These are phyloP conservation scores for Mycena albidolilacea DNA, from an alignment of 768 basidiomycete species.

Conservation along the genomic window DNA sequence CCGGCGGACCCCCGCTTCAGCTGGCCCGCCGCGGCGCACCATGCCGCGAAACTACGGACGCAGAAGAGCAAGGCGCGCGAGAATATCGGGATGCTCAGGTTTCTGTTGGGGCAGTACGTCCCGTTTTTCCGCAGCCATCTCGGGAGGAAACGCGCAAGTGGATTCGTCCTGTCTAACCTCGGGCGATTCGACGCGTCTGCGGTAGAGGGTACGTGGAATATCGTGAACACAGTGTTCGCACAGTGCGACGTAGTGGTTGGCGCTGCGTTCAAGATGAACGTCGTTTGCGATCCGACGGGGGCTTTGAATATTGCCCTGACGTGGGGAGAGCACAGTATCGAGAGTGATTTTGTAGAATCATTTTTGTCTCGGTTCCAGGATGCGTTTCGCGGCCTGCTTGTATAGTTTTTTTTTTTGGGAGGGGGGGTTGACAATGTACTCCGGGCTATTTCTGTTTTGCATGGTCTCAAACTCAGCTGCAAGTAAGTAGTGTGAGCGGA, in stretches of 20 bases:
- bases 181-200: conserved; percentile 44
- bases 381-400: conserved; percentile 7
- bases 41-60: conserved; percentile 45
- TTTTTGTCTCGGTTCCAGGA: conserved; percentile 43
- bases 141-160: conserved; percentile 50
- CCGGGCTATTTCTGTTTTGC: no score
- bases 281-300: conserved; percentile 45
- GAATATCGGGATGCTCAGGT: conserved; percentile 51
- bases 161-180: conserved; percentile 56
- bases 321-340: conserved; percentile 46
- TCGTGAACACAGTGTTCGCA: conserved; percentile 45
- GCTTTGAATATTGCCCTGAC: conserved; percentile 45
- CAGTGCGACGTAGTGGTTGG: conserved; percentile 49
- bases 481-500: no score
- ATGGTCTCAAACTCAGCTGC: no score
- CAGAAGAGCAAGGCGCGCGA: conserved; percentile 40
- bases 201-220: conserved; percentile 39
- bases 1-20: conserved; percentile 46
- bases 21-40: conserved; percentile 50
- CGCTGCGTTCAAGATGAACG: conserved; percentile 48
- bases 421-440: no score
- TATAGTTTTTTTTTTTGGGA: neutral
- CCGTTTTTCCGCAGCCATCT: conserved; percentile 47
- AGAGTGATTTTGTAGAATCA: conserved; percentile 41
- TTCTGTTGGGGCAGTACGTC: conserved; percentile 50